These are phyloP conservation scores for Petunia hybrid DNA, from an alignment of 305 asterid genomes.

Conservation along the genomic window DNA sequence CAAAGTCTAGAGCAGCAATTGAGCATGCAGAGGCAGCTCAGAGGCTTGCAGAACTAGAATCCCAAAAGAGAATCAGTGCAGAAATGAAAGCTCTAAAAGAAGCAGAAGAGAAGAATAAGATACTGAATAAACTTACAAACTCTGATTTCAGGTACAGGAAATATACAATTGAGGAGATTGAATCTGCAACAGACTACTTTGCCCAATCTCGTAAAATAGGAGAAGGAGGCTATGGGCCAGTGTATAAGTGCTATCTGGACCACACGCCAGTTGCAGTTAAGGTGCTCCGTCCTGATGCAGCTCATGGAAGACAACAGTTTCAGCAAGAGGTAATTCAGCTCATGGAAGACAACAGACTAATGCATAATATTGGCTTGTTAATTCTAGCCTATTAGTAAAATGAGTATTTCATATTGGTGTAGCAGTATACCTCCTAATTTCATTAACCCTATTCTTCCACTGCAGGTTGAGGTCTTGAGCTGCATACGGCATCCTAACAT, in stretches of 20 bases:
- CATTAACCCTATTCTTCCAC: slow-evolving; percentile 23
- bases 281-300: slow-evolving; percentile 81
- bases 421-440: neutral
- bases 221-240: slow-evolving; percentile 86
- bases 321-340: slow-evolving; percentile 67
- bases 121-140: slow-evolving; percentile 37
- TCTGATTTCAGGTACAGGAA: slow-evolving; percentile 61
- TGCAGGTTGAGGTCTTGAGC: slow-evolving; percentile 69
- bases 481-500: slow-evolving; percentile 79
- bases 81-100: slow-evolving; percentile 70
- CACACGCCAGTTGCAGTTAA: slow-evolving; percentile 80
- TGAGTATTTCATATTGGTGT: neutral
- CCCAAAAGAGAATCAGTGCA: slow-evolving; percentile 66
- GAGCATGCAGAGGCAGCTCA: slow-evolving; percentile 77
- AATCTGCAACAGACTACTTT: slow-evolving; percentile 71
- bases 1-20: slow-evolving; percentile 61
- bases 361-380: neutral
- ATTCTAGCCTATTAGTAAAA: neutral
- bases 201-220: slow-evolving; percentile 68
- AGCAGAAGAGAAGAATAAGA: slow-evolving; percentile 48
- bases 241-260: slow-evolving; percentile 71
- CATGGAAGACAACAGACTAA: neutral
- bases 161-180: slow-evolving; percentile 74
- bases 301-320: slow-evolving; percentile 83
- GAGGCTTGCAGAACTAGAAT: slow-evolving; percentile 71